Conservation (phyloP, 352 stramenopile species). For the Thalassiosira livingstoniorum region DNA sequence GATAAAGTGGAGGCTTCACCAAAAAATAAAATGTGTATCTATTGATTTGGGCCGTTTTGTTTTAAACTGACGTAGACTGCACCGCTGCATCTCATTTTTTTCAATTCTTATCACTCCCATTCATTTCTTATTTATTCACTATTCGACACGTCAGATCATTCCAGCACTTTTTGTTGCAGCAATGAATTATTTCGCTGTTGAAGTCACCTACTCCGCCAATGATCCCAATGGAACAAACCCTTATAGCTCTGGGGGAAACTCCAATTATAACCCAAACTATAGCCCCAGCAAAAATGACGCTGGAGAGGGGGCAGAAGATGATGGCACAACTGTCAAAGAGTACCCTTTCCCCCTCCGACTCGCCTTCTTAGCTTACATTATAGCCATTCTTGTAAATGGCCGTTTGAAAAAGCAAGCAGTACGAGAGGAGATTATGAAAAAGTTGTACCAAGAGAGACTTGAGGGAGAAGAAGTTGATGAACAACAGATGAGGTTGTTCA, state of each 20-base stretch:
- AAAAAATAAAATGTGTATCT: no score
- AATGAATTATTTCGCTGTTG: slow-evolving; percentile 55
- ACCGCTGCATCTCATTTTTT: no score
- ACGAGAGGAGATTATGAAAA: slow-evolving; percentile 50
- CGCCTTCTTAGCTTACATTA: slow-evolving; percentile 38
- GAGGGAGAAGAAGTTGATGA: slow-evolving; percentile 37
- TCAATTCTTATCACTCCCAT: no score
- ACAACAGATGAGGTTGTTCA: slow-evolving; percentile 32
- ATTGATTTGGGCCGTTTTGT: no score
- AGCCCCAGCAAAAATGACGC: not conserved
- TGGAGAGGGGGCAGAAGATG: slow-evolving; percentile 1
- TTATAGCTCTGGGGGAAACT: not conserved
- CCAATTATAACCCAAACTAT: not conserved
- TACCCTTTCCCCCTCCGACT: slow-evolving; percentile 10
- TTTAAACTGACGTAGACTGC: no score
- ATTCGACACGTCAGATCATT: no score
- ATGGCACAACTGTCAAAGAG: slow-evolving; percentile 45
- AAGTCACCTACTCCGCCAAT: slow-evolving; percentile 31
- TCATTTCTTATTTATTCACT: no score
- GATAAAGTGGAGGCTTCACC: no score
- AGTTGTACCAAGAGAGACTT: slow-evolving; percentile 50
- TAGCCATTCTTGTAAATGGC: slow-evolving; percentile 18
- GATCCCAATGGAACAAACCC: not conserved
- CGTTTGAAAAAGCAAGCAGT: slow-evolving; percentile 23
- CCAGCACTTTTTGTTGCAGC: slow-evolving; percentile 46